Evolutionary conservation across 768 basidiomycete genomes (phyloP).

Genomic region (Mycena galericulata): DNA sequence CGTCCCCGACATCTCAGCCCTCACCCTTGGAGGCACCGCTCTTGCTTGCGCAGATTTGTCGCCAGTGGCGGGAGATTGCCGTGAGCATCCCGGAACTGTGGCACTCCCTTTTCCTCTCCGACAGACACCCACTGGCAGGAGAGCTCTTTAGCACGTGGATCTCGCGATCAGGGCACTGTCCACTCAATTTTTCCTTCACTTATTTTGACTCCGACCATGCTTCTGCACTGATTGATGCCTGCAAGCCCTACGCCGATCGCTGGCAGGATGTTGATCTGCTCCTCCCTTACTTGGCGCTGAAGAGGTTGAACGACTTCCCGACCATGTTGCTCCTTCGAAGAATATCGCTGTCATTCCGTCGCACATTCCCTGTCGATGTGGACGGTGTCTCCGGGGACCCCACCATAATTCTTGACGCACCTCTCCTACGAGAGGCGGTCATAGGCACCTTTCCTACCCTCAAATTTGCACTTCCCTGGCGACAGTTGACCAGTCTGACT

Average conservation of each 20-base stretch:
- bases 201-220: conserved; percentile 11
- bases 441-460: conserved; percentile 10
- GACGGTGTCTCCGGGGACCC: neutral
- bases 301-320: neutral
- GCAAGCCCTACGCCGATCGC: conserved; percentile 3
- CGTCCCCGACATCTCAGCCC: neutral
- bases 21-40: neutral
- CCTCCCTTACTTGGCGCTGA: neutral
- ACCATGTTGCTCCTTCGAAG: neutral
- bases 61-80: conserved; percentile 21
- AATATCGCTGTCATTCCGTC: neutral
- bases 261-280: conserved; percentile 12
- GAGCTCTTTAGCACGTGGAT: conserved; percentile 14
- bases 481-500: conserved; percentile 8
- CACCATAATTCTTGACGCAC: neutral
- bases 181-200: conserved; percentile 14
- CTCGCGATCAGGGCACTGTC: conserved; percentile 3
- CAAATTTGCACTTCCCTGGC: conserved; percentile 11
- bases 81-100: conserved; percentile 13
- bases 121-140: neutral
- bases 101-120: conserved; percentile 6
- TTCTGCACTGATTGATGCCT: neutral
- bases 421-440: neutral
- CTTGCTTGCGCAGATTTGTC: conserved; percentile 21
- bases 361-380: neutral